Conservation (phyloP, 1,139 yeast genomes). For the Pichia sp. region DNA sequence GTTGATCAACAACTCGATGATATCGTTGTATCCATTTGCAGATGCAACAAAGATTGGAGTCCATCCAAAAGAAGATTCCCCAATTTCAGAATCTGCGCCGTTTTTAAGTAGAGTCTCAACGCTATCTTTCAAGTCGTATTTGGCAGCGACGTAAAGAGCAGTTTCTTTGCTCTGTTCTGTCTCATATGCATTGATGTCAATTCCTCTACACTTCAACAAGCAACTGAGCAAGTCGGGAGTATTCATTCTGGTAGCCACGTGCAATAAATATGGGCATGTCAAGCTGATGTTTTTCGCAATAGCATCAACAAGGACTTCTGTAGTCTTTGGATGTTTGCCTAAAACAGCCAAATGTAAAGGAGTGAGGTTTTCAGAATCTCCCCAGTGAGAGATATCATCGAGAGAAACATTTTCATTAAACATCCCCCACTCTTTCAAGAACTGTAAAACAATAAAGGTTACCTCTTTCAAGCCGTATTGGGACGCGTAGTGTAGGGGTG, state of each 20-base stretch:
- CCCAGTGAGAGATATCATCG: conserved; percentile 64
- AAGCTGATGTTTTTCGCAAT: conserved; percentile 35
- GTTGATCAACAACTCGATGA: conserved; percentile 53
- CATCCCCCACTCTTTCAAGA: conserved; percentile 48
- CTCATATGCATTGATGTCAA: conserved; percentile 63
- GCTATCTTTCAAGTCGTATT: conserved; percentile 51
- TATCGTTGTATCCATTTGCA: conserved; percentile 67
- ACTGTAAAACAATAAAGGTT: conserved; percentile 52
- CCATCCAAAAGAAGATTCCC: conserved; percentile 86
- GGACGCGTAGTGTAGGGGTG: conserved; percentile 88
- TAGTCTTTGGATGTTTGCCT: conserved; percentile 79
- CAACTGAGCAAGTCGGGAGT: conserved; percentile 53
- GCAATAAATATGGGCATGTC: conserved; percentile 49
- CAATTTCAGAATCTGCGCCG: conserved; percentile 70
- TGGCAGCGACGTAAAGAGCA: conserved; percentile 74
- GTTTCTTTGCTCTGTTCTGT: conserved; percentile 62
- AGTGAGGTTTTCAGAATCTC: conserved; percentile 76
- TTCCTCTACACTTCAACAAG: conserved; percentile 53
- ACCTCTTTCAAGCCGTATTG: conserved; percentile 77
- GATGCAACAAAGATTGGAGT: conserved; percentile 91
- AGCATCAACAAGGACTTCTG: conserved; percentile 52
- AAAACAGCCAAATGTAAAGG: conserved; percentile 82
- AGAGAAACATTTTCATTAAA: conserved; percentile 47
- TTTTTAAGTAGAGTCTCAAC: conserved; percentile 53
- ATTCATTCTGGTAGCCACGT: conserved; percentile 70